Conservation (phyloP, 495 filamentous ascomycete species). For the Aspergillus wentii region DNA sequence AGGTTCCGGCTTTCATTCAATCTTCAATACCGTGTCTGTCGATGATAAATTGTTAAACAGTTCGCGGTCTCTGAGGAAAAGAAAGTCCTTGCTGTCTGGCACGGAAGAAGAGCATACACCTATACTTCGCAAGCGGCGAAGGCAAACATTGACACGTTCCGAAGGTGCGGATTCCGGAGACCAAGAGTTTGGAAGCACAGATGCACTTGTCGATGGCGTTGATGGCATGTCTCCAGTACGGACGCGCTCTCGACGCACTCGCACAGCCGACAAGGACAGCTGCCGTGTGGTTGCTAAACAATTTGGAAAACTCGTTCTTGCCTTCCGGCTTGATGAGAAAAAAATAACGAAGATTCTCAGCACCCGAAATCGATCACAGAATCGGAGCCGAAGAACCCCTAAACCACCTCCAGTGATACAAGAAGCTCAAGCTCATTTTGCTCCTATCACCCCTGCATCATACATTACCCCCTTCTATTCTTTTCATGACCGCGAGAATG, state of each 20-base stretch:
- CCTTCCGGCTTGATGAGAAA: constrained; percentile 53
- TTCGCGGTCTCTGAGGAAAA: constrained; percentile 79
- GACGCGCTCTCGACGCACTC: constrained; percentile 33
- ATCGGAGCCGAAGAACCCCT: constrained; percentile 30
- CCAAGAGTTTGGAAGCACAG: constrained; percentile 13
- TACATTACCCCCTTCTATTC: constrained; percentile 74
- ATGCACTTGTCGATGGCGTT: constrained; percentile 13
- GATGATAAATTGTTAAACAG: constrained; percentile 82
- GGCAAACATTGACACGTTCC: constrained; percentile 25
- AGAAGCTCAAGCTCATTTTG: constrained; percentile 41
- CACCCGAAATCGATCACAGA: constrained; percentile 27
- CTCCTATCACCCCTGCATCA: constrained; percentile 42
- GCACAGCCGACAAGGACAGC: constrained; percentile 28
- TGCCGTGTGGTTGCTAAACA: constrained; percentile 32
- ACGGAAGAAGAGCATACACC: constrained; percentile 49
- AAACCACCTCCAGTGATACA: constrained; percentile 27
- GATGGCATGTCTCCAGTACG: constrained; percentile 20
- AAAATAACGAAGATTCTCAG: constrained; percentile 57
- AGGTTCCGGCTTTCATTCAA: constrained; percentile 77
- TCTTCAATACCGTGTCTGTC: constrained; percentile 72
- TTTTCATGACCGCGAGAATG: constrained; percentile 79
- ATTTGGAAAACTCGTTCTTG: constrained; percentile 47
- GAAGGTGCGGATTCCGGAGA: constrained; percentile 19
- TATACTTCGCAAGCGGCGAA: constrained; percentile 41
- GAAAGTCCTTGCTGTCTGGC: constrained; percentile 62